Base-by-base conservation (phyloP, 1,284 basidiomycete genomes). In the Vanrija humicola region DNA sequence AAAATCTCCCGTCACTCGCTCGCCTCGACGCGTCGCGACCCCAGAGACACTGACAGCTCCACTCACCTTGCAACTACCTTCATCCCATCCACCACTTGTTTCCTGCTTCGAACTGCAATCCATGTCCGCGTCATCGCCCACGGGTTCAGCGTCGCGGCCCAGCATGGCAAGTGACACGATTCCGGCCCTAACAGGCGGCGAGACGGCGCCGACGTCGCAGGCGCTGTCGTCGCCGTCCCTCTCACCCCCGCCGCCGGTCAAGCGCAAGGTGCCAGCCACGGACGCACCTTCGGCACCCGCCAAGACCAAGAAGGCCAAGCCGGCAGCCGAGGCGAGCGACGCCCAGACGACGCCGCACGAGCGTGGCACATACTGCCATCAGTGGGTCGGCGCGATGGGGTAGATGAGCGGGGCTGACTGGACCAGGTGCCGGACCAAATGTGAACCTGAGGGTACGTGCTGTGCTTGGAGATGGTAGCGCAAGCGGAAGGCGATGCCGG, bases 291-390 rank as follows among this genome's bases (percentile, higher is more conserved):
- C 38, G 43, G 25, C 39, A 40, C 43, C 39, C 18, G 38, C 46
- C 23, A 50, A 55, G n/a, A 34, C 34, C 28, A 47, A 52, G 29
- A 51, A 53, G 46, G 46, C 38, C 14, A 52, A 57, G 49, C 4
- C 21, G 21, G 34, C 15, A 21, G 38, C n/a, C 6, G 52, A 46
- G 40, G 53, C 55, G 25, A 49, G 54, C 34, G 34, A 12, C 34
- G 14, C 10, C 34, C 12, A 34, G 34, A 34, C 34, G 34, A 34
- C 34, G 34, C 34, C 34, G 38, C 26, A 42, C 1, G 63, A 57
- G 56, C 53, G 56, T 49, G 61, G 63, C 19, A 58, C 61, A 1
- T 69, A 66, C 51, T 69, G 67, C 55, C 67, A 69, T 55, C 65
- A 67, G 64, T 67, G 46, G 43, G 64, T 57, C 7, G n/a, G n/a